phyloP scores from a whole-genome alignment of 352 stramenopile genomes.

The Pseudoperonospora humuli region DNA sequence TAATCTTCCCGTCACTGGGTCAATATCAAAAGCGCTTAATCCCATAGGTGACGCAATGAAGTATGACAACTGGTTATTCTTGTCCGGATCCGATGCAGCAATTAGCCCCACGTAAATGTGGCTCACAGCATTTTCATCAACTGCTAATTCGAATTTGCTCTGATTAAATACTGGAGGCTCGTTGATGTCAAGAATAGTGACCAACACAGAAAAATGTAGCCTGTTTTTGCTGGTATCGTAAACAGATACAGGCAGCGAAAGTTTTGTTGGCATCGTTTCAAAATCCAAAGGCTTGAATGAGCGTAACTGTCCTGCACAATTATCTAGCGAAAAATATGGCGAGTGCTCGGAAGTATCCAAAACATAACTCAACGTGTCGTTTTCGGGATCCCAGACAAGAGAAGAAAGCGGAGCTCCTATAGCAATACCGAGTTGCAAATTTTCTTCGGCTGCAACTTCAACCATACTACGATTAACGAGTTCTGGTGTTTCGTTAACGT shows the following conservation, averaged over 20 bases:
- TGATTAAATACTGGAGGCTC: constrained; percentile 15
- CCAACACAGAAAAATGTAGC: constrained; percentile 4
- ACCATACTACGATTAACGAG: constrained; percentile 1
- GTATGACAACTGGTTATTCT: constrained; percentile 1
- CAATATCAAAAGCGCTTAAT: constrained; percentile 2
- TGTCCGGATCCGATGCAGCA: constrained; percentile 14
- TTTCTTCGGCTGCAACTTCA: constrained; percentile 8
- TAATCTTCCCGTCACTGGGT: constrained; percentile 4
- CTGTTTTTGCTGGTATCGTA: constrained; percentile 11
- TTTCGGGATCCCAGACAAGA: constrained; percentile 48
- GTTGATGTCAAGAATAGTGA: constrained; percentile 14
- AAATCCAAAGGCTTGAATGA: constrained; percentile 31
- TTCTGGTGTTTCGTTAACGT: constrained; percentile 17
- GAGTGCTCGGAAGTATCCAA: constrained; percentile 39
- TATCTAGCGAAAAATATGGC: constrained; percentile 35
- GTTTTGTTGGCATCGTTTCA: constrained; percentile 14
- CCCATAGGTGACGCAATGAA: not conserved
- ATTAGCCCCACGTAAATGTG: constrained; percentile 3
- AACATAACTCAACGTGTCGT: constrained; percentile 34
- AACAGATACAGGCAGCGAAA: constrained; percentile 10
- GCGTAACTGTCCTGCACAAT: constrained; percentile 40
- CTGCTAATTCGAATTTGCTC: not conserved
- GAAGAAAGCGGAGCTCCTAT: constrained; percentile 25
- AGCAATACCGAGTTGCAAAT: constrained; percentile 4
- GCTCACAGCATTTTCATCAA: constrained; percentile 10